A percentile compares a stretch with the other conserved stretches of the same genome.
Conservation (phyloP, 305 asterid genomes). For the Fraxinus sp. region DNA sequence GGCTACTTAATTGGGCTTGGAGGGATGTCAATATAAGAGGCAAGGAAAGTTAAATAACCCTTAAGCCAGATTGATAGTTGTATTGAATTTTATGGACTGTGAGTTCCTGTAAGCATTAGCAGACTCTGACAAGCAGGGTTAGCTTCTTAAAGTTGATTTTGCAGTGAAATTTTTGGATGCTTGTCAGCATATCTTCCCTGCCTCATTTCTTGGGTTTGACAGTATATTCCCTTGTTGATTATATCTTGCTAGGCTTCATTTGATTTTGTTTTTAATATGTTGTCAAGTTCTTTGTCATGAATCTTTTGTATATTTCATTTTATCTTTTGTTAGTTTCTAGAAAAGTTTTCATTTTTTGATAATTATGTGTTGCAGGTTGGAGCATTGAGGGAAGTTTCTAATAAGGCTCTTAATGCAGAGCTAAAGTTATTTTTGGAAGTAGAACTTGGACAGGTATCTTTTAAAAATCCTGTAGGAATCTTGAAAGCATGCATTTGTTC, state of each 20-base stretch:
- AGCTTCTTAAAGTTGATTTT: background rate
- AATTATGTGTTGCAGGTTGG: conserved; percentile 55
- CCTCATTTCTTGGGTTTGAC: conserved; percentile 8
- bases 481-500: conserved; percentile 10
- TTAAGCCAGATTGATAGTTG: background rate
- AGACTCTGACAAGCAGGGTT: background rate
- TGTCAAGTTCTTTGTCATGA: background rate
- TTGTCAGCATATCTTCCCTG: background rate
- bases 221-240: background rate
- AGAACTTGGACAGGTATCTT: conserved; percentile 47
- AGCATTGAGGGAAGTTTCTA: conserved; percentile 57
- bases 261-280: background rate
- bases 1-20: background rate
- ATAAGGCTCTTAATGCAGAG: conserved; percentile 55
- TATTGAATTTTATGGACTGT: background rate
- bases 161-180: background rate
- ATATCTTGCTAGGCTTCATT: conserved; percentile 16
- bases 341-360: background rate
- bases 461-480: background rate
- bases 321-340: background rate
- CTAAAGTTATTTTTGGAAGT: conserved; percentile 68
- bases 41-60: background rate
- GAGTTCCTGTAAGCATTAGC: background rate
- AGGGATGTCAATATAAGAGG: background rate
- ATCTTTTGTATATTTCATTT: conserved; percentile 11